Conservation (phyloP, 208 protist genomes). For the Blastocrithidia nonstop region DNA sequence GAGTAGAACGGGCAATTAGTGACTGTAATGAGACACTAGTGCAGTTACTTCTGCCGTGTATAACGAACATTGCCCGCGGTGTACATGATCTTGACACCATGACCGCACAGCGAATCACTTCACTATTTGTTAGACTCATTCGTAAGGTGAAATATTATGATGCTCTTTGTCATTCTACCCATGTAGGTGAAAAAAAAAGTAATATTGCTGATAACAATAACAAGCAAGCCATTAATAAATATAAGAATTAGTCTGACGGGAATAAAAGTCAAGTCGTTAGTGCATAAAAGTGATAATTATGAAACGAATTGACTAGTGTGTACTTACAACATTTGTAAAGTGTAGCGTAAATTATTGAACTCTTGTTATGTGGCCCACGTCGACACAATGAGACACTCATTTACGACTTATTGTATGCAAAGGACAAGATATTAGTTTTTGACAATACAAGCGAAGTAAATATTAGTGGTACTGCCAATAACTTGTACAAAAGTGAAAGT, state of each 20-base stretch:
- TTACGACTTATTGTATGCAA: conserved; percentile 64
- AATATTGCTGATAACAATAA: not conserved
- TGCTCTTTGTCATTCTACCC: no score
- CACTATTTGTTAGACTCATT: conserved; percentile 13
- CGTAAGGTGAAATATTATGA: not conserved
- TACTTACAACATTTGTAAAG: conserved; percentile 32
- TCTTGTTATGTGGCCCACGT: conserved; percentile 26
- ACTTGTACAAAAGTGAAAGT: not conserved
- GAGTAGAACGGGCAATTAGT: conserved; percentile 31
- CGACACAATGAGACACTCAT: conserved; percentile 47
- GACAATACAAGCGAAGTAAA: not conserved
- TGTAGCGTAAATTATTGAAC: conserved; percentile 40
- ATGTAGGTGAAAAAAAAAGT: not conserved
- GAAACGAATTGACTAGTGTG: conserved; percentile 10
- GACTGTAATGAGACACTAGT: conserved; percentile 54
- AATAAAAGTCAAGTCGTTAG: no score
- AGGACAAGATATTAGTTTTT: conserved; percentile 9
- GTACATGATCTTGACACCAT: conserved; percentile 55
- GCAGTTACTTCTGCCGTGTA: conserved; percentile 34
- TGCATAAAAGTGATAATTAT: no score
- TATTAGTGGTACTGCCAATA: not conserved
- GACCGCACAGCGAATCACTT: conserved; percentile 37
- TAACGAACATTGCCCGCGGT: conserved; percentile 49
- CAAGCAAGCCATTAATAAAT: not conserved
- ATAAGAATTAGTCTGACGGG: no score